Evolutionary conservation across 2,329 filamentous ascomycete species (phyloP).

Genomic region (Herpotrichia juniperi): DNA sequence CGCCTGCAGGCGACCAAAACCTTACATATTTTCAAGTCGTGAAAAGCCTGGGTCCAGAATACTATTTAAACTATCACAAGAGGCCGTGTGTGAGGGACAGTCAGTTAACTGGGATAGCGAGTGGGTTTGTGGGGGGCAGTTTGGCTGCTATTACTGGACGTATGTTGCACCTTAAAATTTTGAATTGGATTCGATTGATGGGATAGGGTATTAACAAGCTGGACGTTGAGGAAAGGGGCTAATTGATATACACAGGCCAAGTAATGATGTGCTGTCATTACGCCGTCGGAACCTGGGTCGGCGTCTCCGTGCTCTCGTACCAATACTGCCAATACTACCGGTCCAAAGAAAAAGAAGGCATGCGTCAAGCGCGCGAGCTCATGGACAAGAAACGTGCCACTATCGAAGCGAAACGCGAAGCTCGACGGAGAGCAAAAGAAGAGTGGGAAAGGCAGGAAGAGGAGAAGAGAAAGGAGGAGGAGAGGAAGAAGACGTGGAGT

Average conservation of each 20-base stretch:
- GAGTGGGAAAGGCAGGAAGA: conserved; percentile 45
- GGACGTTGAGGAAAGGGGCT: not conserved
- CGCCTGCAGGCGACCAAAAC: conserved; percentile 27
- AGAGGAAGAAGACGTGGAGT: conserved; percentile 42
- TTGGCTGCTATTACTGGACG: conserved; percentile 77
- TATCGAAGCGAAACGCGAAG: conserved; percentile 53
- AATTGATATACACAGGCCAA: conserved; percentile 52
- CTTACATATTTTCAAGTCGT: conserved; percentile 65
- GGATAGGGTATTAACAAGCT: too few species aligned
- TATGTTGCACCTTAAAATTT: conserved; percentile 57
- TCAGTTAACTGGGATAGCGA: conserved; percentile 80
- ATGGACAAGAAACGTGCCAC: conserved; percentile 71
- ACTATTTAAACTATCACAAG: conserved; percentile 75
- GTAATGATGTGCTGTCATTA: conserved; percentile 77
- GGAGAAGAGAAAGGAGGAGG: conserved; percentile 33
- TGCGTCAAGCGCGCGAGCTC: conserved; percentile 85
- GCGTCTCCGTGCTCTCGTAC: conserved; percentile 74
- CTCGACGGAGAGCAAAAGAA: conserved; percentile 51
- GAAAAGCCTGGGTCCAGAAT: conserved; percentile 68
- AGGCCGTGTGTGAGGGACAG: conserved; percentile 85
- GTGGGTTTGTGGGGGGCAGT: conserved; percentile 77
- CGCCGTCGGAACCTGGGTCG: conserved; percentile 79
- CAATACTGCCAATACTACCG: conserved; percentile 83
- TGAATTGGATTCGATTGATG: too few species aligned
- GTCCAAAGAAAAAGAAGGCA: conserved; percentile 76